Percentiles rank a stretch among this genome's conserved stretches.
These are phyloP conservation scores for Lachnellula suecica DNA, from an alignment of 2,329 filamentous ascomycete species.

Conservation along the genomic window DNA sequence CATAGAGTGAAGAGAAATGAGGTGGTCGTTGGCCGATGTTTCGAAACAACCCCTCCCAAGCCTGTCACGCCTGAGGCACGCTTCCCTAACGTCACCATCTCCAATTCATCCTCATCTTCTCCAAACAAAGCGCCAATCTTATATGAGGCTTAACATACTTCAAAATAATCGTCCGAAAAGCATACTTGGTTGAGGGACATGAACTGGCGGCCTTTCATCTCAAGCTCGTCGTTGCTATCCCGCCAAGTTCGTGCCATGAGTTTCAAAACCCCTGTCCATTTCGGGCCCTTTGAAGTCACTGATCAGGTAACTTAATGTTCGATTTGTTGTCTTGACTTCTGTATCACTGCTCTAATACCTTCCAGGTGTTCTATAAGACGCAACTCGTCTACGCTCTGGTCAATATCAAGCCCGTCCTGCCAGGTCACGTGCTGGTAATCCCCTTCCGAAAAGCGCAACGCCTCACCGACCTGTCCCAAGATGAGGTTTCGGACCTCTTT, in stretches of 20 bases:
- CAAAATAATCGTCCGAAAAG: neutral
- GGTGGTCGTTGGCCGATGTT: neutral
- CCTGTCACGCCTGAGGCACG: constrained; percentile 1
- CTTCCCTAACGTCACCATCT: neutral
- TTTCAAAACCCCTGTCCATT: constrained; percentile 52
- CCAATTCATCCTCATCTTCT: neutral
- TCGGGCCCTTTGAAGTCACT: constrained; percentile 76
- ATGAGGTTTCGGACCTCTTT: constrained; percentile 70
- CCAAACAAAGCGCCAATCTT: neutral
- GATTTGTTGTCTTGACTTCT: neutral
- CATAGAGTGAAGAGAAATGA: constrained; percentile 5
- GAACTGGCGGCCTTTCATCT: constrained; percentile 13
- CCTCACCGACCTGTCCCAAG: constrained; percentile 43
- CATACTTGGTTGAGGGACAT: constrained; percentile 6
- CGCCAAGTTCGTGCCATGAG: constrained; percentile 20
- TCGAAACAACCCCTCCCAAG: constrained; percentile 1
- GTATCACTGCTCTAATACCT: neutral
- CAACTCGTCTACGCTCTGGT: constrained; percentile 82
- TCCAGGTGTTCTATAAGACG: constrained; percentile 83
- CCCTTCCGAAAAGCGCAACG: constrained; percentile 69
- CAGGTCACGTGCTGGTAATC: constrained; percentile 90
- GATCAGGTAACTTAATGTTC: constrained; percentile 55
- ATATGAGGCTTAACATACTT: neutral
- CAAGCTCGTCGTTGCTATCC: neutral
- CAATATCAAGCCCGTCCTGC: constrained; percentile 91